Conservation (phyloP, 148 eudicot species). For the Amaranthus hypochondriacus region DNA sequence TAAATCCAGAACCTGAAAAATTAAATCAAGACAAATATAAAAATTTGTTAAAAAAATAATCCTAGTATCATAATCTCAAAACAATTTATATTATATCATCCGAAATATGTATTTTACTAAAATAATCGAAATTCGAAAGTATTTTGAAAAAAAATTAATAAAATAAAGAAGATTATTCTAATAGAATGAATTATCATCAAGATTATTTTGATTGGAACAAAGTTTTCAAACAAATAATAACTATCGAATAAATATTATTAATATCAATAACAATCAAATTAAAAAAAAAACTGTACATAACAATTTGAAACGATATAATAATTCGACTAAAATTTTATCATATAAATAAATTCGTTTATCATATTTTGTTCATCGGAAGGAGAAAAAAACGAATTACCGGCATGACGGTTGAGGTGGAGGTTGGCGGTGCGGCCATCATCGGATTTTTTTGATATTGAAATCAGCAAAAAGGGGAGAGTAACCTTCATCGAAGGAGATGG, state of each 20-base stretch:
- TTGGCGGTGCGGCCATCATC: slow-evolving; percentile 45
- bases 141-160: too few relatives aligned
- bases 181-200: too few relatives aligned
- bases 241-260: neutral
- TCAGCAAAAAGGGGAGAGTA: slow-evolving; percentile 76
- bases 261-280: neutral
- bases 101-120: too few relatives aligned
- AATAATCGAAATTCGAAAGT: too few relatives aligned
- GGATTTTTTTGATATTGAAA: slow-evolving; percentile 67
- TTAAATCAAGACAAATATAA: neutral
- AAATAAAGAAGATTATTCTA: too few relatives aligned
- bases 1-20: slow-evolving; percentile 69
- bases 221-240: neutral
- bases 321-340: too few relatives aligned
- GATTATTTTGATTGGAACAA: too few relatives aligned
- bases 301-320: too few relatives aligned
- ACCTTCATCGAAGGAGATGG: slow-evolving; percentile 52
- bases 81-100: too few relatives aligned
- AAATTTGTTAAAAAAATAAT: too few relatives aligned
- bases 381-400: slow-evolving; percentile 34
- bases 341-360: too few relatives aligned
- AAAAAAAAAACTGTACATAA: neutral
- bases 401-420: slow-evolving; percentile 73
- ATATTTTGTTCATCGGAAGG: neutral
- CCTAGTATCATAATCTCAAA: too few relatives aligned